These are phyloP conservation scores for Penicillium sp. DNA, from an alignment of 2,329 filamentous ascomycete genomes.

Conservation along the genomic window DNA sequence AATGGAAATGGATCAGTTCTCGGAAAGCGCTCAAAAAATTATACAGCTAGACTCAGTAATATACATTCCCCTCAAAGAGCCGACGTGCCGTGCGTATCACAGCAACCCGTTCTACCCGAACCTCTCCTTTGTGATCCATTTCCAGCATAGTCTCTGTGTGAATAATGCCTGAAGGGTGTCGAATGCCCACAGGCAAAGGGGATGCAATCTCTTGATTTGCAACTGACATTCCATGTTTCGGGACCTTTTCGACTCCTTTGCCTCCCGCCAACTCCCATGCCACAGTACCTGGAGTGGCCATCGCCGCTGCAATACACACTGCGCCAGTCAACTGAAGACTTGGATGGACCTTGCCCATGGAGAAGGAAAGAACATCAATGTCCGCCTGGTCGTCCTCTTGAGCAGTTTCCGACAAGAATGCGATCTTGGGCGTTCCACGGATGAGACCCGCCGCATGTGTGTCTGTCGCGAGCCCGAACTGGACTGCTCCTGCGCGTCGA, in stretches of 20 bases:
- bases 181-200: conserved; percentile 15
- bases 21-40: background rate
- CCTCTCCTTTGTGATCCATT: background rate
- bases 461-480: conserved; percentile 58
- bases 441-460: conserved; percentile 40
- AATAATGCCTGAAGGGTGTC: conserved; percentile 22
- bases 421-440: conserved; percentile 63
- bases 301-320: conserved; percentile 27
- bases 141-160: conserved; percentile 15
- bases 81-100: conserved; percentile 26
- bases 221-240: conserved; percentile 21
- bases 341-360: conserved; percentile 29
- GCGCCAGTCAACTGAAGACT: conserved; percentile 33
- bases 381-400: conserved; percentile 18
- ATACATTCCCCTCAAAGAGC: conserved; percentile 26
- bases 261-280: conserved; percentile 13
- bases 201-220: conserved; percentile 11
- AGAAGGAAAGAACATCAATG: conserved; percentile 26
- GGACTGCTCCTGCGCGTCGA: conserved; percentile 55
- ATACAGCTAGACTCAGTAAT: conserved; percentile 1
- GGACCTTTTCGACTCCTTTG: background rate
- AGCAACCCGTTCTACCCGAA: conserved; percentile 17
- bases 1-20: background rate
- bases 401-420: conserved; percentile 46
- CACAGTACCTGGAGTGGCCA: conserved; percentile 25